phyloP scores from a whole-genome alignment of 164 flowering plant genomes.

The Berberis thunbergii region DNA sequence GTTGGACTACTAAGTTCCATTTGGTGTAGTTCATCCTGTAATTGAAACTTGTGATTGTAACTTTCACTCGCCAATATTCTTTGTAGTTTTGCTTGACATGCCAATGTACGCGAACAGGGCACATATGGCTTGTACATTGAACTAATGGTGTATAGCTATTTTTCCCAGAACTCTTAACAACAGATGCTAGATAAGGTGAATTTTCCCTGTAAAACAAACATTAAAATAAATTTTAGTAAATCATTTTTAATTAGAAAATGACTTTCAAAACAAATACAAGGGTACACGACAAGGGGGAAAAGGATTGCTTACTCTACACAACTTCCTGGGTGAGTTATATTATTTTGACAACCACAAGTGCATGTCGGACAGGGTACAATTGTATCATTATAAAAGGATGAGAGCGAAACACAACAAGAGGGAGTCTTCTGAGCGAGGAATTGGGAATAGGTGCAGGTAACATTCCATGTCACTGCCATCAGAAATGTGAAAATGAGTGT shows the following conservation, averaged over 20 bases:
- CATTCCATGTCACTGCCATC: constrained; percentile 79
- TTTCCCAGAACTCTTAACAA: constrained; percentile 27
- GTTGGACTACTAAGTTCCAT: constrained; percentile 1
- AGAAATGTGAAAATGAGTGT: not conserved
- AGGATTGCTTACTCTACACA: constrained; percentile 45
- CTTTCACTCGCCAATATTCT: not conserved
- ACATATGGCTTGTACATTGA: constrained; percentile 18
- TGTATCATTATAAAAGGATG: constrained; percentile 59
- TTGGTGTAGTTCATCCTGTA: not conserved
- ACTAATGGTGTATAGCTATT: constrained; percentile 45
- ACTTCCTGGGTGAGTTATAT: constrained; percentile 30
- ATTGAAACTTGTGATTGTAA: not conserved
- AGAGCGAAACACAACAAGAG: constrained; percentile 66
- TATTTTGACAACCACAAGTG: constrained; percentile 62
- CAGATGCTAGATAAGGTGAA: constrained; percentile 47
- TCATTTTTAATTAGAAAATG: not conserved
- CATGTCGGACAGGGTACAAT: constrained; percentile 61
- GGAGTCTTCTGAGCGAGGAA: constrained; percentile 62
- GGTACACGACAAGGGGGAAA: too few species aligned
- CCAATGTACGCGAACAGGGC: constrained; percentile 2
- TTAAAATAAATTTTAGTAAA: not conserved
- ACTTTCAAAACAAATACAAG: too few species aligned
- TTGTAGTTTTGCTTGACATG: not conserved
- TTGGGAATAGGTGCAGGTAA: constrained; percentile 74
- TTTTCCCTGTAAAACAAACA: constrained; percentile 30